Evolutionary conservation across 805 yeast genomes (phyloP).

Genomic region (Tanozyma kutaoensis): DNA sequence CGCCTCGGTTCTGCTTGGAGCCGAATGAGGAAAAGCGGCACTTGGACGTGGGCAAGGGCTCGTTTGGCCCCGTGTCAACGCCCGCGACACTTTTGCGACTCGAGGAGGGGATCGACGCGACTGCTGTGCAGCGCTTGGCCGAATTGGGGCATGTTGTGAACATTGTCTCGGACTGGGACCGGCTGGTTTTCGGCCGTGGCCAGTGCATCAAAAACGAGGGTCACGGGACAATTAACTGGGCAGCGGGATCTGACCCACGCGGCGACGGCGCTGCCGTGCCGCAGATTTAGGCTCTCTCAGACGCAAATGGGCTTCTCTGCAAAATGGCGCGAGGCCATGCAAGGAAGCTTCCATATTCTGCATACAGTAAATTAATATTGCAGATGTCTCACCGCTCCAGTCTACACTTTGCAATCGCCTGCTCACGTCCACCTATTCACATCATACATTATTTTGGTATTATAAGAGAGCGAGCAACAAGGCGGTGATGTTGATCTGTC

Average conservation of each 20-base stretch:
- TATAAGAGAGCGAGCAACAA: too few relatives aligned
- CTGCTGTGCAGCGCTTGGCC: conserved; percentile 31
- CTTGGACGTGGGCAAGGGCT: conserved; percentile 41
- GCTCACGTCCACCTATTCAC: too few relatives aligned
- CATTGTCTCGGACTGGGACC: conserved; percentile 24
- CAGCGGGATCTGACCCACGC: conserved; percentile 69
- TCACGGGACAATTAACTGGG: conserved; percentile 31
- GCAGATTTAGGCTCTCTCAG: conserved; percentile 17
- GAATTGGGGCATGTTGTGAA: conserved; percentile 45
- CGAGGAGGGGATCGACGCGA: conserved; percentile 49
- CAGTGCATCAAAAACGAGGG: conserved; percentile 49
- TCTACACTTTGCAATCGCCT: too few relatives aligned
- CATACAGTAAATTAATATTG: too few relatives aligned
- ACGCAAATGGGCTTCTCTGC: too few relatives aligned
- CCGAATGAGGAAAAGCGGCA: conserved; percentile 30
- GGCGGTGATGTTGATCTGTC: conserved; percentile 4
- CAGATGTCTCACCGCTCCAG: too few relatives aligned
- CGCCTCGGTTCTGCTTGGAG: conserved; percentile 56
- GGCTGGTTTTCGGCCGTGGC: conserved; percentile 51
- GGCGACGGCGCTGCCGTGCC: conserved; percentile 79
- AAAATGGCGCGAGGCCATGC: too few relatives aligned
- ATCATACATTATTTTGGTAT: too few relatives aligned
- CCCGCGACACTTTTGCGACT: conserved; percentile 44
- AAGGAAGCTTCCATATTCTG: too few relatives aligned
- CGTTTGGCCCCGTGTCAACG: conserved; percentile 52